Conservation (phyloP, 2,329 filamentous ascomycete species). For the Pseudocercospora macadamiae region DNA sequence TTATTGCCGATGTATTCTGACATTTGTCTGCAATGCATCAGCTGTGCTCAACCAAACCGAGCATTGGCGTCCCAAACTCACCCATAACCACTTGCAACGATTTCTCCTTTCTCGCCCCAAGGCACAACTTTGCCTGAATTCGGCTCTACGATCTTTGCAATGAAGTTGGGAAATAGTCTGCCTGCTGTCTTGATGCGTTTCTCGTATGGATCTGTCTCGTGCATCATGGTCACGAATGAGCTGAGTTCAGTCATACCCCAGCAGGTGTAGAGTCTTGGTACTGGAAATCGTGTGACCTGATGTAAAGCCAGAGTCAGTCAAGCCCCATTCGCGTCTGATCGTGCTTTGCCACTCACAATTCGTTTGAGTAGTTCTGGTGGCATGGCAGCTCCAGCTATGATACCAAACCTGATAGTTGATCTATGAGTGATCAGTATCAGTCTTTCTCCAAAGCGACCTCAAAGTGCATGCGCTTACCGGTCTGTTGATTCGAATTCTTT, state of each 20-base stretch:
- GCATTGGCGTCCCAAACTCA: background rate
- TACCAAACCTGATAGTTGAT: conserved; percentile 49
- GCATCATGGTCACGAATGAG: conserved; percentile 36
- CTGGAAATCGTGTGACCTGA: conserved; percentile 65
- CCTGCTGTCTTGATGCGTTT: conserved; percentile 72
- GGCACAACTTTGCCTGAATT: conserved; percentile 65
- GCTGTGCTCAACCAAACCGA: too few relatives aligned
- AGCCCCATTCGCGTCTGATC: too few relatives aligned
- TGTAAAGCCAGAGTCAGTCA: too few relatives aligned
- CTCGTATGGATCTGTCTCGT: conserved; percentile 61
- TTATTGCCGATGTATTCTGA: conserved; percentile 67
- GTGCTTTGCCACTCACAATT: conserved; percentile 54
- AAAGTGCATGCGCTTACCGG: background rate
- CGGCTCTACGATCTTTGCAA: conserved; percentile 75
- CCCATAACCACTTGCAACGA: conserved; percentile 79
- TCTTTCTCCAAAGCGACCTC: background rate
- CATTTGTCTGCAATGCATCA: conserved; percentile 52
- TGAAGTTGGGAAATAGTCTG: conserved; percentile 71
- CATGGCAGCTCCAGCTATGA: conserved; percentile 75
- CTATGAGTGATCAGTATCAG: background rate
- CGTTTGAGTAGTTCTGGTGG: conserved; percentile 74
- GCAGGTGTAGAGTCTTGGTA: conserved; percentile 67
- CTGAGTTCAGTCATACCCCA: conserved; percentile 66
- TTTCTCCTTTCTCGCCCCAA: conserved; percentile 69
- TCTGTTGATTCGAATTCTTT: conserved; percentile 30